Percentiles rank a stretch among this genome's conserved stretches.
Conservation (phyloP, 768 basidiomycete species). For the Tricholoma saponaceum region DNA sequence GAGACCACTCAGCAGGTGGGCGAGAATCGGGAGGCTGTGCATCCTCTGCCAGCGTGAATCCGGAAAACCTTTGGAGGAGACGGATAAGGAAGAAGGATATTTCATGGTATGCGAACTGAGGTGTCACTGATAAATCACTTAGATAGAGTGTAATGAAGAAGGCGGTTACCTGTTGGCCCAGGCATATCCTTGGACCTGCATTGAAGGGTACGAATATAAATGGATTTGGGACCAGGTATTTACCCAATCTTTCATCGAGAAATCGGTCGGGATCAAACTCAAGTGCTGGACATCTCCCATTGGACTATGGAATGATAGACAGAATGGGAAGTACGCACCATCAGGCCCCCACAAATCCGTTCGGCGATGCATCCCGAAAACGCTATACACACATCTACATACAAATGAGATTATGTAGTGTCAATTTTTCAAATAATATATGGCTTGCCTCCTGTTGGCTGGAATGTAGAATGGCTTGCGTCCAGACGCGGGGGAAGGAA, state of each 20-base stretch:
- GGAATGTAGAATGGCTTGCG: neutral
- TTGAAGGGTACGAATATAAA: neutral
- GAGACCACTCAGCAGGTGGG: constrained; percentile 42
- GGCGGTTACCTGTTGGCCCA: neutral
- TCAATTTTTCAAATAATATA: neutral
- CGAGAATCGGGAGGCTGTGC: constrained; percentile 37
- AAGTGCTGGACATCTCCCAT: constrained; percentile 29
- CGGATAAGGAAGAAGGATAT: constrained; percentile 51
- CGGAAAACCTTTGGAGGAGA: constrained; percentile 46
- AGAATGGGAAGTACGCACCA: constrained; percentile 29
- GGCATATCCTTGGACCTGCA: neutral
- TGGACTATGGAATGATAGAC: neutral
- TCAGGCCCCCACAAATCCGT: constrained; percentile 67
- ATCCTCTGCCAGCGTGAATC: constrained; percentile 34
- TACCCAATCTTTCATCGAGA: neutral
- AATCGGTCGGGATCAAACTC: constrained; percentile 52
- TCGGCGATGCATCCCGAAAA: constrained; percentile 58
- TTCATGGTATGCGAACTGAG: constrained; percentile 50
- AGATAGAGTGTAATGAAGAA: neutral
- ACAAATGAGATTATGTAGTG: neutral
- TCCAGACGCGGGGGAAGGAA: neutral
- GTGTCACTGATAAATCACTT: no score
- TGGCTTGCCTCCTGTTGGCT: neutral
- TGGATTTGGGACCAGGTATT: neutral
- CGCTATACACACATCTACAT: constrained; percentile 39